Percentiles rank a stretch among this genome's conserved stretches.
Conservation (phyloP, 805 yeast species). For the Kluyveromyces starmeri region DNA sequence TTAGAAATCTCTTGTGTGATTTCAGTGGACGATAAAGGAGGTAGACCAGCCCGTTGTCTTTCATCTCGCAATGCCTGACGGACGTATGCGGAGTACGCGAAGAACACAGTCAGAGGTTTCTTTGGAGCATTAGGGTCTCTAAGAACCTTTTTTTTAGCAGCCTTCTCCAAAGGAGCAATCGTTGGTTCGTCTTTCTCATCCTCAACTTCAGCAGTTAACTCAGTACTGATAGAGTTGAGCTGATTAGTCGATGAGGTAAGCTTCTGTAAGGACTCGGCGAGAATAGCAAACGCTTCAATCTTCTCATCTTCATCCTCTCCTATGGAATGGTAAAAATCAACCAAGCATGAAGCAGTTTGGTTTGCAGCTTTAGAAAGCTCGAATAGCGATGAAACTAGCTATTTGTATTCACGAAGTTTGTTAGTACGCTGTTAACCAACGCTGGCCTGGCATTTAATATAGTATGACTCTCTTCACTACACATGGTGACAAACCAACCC, state of each 20-base stretch:
- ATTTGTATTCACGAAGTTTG: constrained; percentile 4
- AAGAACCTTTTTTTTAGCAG: constrained; percentile 37
- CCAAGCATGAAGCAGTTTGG: constrained; percentile 73
- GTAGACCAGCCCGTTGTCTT: constrained; percentile 47
- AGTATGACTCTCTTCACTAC: too few species aligned
- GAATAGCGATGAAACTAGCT: constrained; percentile 71
- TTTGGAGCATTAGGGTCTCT: constrained; percentile 93
- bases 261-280: constrained; percentile 34
- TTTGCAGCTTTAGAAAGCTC: constrained; percentile 81
- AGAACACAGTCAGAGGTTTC: constrained; percentile 84
- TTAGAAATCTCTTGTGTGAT: constrained; percentile 71
- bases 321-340: constrained; percentile 58
- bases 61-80: constrained; percentile 66
- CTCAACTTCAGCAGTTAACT: constrained; percentile 27
- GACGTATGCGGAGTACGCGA: constrained; percentile 64
- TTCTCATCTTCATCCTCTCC: constrained; percentile 40
- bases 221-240: constrained; percentile 23
- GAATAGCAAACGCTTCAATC: constrained; percentile 37
- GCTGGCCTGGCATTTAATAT: too few species aligned
- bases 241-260: constrained; percentile 32
- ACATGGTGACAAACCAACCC: too few species aligned
- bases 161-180: constrained; percentile 13
- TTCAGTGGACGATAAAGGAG: constrained; percentile 64
- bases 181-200: constrained; percentile 25
- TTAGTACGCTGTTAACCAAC: constrained; percentile 10